phyloP scores from a whole-genome alignment of 2,329 filamentous ascomycete genomes.

The Coniochaeta prunicola region DNA sequence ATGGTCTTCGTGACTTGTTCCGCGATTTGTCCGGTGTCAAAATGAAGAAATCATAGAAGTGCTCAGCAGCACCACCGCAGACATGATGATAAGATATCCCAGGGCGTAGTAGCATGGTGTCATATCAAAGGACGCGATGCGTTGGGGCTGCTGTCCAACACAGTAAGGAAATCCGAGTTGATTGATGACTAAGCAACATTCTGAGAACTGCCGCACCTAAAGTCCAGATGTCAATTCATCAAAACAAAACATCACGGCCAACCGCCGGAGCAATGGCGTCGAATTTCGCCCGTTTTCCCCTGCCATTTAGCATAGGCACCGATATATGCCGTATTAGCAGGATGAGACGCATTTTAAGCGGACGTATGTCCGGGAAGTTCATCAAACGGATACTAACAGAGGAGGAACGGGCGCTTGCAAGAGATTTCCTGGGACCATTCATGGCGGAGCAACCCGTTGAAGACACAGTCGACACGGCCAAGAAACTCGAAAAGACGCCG shows the following conservation, averaged over 20 bases:
- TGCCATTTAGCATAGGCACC: slow-evolving; percentile 64
- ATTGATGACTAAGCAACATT: background rate
- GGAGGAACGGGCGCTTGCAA: slow-evolving; percentile 25
- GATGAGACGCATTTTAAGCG: slow-evolving; percentile 50
- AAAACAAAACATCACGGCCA: background rate
- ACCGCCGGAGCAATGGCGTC: background rate
- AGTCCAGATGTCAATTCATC: background rate
- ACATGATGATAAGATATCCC: no score
- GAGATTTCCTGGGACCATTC: slow-evolving; percentile 6
- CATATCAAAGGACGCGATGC: no score
- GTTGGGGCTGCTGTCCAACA: no score
- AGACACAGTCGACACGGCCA: background rate
- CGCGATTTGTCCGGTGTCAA: background rate
- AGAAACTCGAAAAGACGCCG: background rate
- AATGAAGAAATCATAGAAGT: background rate
- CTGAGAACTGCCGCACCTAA: background rate
- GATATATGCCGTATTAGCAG: slow-evolving; percentile 70
- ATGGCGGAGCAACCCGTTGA: slow-evolving; percentile 5
- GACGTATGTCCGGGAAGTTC: slow-evolving; percentile 34
- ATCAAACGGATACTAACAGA: slow-evolving; percentile 38
- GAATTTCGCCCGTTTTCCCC: slow-evolving; percentile 44
- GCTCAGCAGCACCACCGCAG: no score
- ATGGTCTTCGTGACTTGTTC: background rate
- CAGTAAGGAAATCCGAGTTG: no score
- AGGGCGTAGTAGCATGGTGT: no score